Evolutionary conservation across 768 basidiomycete species (phyloP).

Genomic region (Termitomyces sp.): DNA sequence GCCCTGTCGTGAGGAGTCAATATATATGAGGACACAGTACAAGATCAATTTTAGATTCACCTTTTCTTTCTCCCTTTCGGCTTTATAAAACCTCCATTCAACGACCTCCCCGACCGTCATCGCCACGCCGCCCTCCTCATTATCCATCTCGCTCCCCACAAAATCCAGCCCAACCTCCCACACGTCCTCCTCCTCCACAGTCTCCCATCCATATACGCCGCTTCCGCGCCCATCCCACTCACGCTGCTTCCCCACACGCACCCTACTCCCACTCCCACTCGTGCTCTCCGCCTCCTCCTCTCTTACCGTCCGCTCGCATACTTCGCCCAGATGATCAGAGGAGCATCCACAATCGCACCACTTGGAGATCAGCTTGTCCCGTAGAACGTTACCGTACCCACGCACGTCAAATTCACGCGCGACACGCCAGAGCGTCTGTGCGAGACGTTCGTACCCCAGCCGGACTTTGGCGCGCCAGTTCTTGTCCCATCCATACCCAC

Average conservation of each 20-base stretch:
- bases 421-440: constrained; percentile 66
- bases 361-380: constrained; percentile 69
- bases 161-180: constrained; percentile 75
- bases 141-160: constrained; percentile 42
- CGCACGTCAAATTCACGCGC: constrained; percentile 69
- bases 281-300: constrained; percentile 50
- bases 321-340: constrained; percentile 73
- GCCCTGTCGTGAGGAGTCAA: constrained; percentile 38
- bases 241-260: constrained; percentile 59
- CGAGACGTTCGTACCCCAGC: constrained; percentile 60
- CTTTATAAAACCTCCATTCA: constrained; percentile 69
- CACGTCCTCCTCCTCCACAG: constrained; percentile 71
- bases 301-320: constrained; percentile 69
- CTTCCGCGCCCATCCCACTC: constrained; percentile 79
- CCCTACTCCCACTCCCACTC: constrained; percentile 5
- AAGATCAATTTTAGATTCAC: constrained; percentile 26
- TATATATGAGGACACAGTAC: not conserved
- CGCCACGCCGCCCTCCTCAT: constrained; percentile 52
- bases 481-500: constrained; percentile 40
- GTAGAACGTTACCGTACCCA: constrained; percentile 64
- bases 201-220: constrained; percentile 71
- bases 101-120: constrained; percentile 74
- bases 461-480: constrained; percentile 60
- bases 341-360: constrained; percentile 85
- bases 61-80: constrained; percentile 69